Evolutionary conservation across 371 early-diverging fungal genomes (phyloP), one percentile per base, ranked within the genome.

Genomic region (Actinomortierella ambigua): DNA sequence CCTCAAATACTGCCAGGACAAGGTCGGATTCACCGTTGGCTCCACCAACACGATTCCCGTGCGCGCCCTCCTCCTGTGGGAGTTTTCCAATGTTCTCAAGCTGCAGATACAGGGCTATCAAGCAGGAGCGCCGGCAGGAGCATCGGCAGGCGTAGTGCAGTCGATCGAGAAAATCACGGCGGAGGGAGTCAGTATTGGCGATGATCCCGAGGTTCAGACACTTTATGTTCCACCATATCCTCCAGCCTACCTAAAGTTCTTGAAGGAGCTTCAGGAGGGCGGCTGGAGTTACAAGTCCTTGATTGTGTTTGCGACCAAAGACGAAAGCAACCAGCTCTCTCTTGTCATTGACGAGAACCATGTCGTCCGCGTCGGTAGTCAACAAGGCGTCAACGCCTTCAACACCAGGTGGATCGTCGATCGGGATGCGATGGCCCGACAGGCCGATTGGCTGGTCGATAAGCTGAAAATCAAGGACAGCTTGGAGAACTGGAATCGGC

Each of bases 391-490:
- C 8, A 46, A 5, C 18, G 46, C 46, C 17, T 20, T 46, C 17
- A 3, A 46, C 4, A 46, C 4, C 46, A 5, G 4, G 8, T 46
- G 46, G 46, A 20, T 20, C 22, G 17, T 46, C 52, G 47, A 57
- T 28, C 57, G 22, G 15, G 49, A 34, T 15, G 49, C 22, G 57
- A 57, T 57, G 57, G 40, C 57, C 20, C 24, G 49, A 1, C 48
- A 39, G 15, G 57, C 57, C 2, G 57, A 57, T 57, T 46, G 47
- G 18, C 17, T 57, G 40, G 49, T 57, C 24, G 41, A 17, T 8
- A 34, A 22, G 20, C 14, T 48, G 34, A 40, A 49, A 5, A 9
- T 34, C 14, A 57, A 48, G 57, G 28, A 28, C 15, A 51, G 34
- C 11, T 34, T 34, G 34, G 34, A 34, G 34, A 11, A 34, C 34